phyloP scores from a whole-genome alignment of 202 grass and related monocot genomes.

The Tripidium arundinaceum region DNA sequence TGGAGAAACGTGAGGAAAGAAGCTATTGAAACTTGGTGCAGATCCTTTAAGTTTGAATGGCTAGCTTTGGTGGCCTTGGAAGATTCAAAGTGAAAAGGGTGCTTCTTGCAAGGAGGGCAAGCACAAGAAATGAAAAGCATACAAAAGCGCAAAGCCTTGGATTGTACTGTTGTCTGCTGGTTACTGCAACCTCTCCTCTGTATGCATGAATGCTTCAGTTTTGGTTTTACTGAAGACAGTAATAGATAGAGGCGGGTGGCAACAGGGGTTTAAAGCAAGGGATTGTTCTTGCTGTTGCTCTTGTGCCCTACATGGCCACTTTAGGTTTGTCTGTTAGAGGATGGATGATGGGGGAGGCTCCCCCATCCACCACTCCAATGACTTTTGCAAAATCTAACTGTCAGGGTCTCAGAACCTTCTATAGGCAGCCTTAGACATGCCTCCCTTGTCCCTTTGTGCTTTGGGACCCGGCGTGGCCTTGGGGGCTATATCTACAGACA shows the following conservation, averaged over 20 bases:
- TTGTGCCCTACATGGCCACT: slow-evolving; percentile 41
- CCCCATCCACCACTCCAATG: slow-evolving; percentile 11
- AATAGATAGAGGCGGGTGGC: slow-evolving; percentile 23
- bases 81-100: slow-evolving; percentile 62
- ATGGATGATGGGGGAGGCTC: neutral
- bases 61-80: slow-evolving; percentile 41
- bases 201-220: neutral
- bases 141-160: slow-evolving; percentile 34
- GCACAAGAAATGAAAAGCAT: slow-evolving; percentile 36
- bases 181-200: slow-evolving; percentile 7
- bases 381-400: slow-evolving; percentile 46
- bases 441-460: slow-evolving; percentile 14
- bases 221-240: slow-evolving; percentile 29
- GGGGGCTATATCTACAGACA: slow-evolving; percentile 45
- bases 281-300: slow-evolving; percentile 39
- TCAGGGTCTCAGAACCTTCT: slow-evolving; percentile 62
- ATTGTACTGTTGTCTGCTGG: slow-evolving; percentile 27
- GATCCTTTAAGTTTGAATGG: slow-evolving; percentile 52
- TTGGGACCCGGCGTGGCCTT: slow-evolving; percentile 36
- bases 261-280: slow-evolving; percentile 38
- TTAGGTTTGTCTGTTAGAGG: slow-evolving; percentile 32
- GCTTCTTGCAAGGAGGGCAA: slow-evolving; percentile 33
- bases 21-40: slow-evolving; percentile 36
- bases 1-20: slow-evolving; percentile 45
- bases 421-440: slow-evolving; percentile 54